phyloP scores from a whole-genome alignment of 2,329 filamentous ascomycete genomes.

The Sarocladium kiliense region DNA sequence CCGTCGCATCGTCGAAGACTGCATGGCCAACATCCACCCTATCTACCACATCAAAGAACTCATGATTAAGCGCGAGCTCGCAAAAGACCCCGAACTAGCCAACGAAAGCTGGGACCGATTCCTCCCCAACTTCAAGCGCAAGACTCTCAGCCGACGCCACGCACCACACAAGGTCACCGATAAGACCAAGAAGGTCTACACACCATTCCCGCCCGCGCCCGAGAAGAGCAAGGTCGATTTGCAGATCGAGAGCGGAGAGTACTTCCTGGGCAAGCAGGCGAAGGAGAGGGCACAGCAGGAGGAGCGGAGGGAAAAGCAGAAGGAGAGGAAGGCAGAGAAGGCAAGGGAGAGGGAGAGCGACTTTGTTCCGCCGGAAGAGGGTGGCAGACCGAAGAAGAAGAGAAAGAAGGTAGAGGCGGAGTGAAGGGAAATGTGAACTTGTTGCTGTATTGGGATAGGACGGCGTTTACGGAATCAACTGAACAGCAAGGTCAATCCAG shows the following conservation, averaged over 20 bases:
- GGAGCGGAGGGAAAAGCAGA: slow-evolving; percentile 78
- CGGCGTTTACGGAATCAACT: neutral
- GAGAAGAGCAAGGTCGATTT: slow-evolving; percentile 99
- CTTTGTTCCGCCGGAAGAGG: slow-evolving; percentile 82
- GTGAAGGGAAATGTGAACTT: slow-evolving; percentile 12
- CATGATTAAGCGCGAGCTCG: slow-evolving; percentile 90
- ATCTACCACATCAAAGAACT: slow-evolving; percentile 76
- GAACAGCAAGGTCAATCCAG: slow-evolving; percentile 2
- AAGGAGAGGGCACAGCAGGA: slow-evolving; percentile 80
- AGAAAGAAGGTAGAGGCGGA: slow-evolving; percentile 46
- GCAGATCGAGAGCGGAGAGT: slow-evolving; percentile 97
- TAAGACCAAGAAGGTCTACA: slow-evolving; percentile 92
- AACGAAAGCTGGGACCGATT: slow-evolving; percentile 95
- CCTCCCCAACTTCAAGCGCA: slow-evolving; percentile 94
- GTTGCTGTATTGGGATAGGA: neutral
- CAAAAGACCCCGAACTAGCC: slow-evolving; percentile 80
- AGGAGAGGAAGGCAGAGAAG: slow-evolving; percentile 82
- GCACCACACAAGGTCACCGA: slow-evolving; percentile 83
- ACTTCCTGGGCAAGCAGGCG: slow-evolving; percentile 88
- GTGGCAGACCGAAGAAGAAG: slow-evolving; percentile 58
- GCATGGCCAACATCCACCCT: slow-evolving; percentile 95
- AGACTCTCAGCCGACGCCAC: slow-evolving; percentile 77
- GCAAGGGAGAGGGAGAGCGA: slow-evolving; percentile 78
- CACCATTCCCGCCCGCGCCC: slow-evolving; percentile 90
- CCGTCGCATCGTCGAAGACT: slow-evolving; percentile 83